Base-by-base conservation (phyloP, 257 asterid species). In the Haberlea rhodopensis region DNA sequence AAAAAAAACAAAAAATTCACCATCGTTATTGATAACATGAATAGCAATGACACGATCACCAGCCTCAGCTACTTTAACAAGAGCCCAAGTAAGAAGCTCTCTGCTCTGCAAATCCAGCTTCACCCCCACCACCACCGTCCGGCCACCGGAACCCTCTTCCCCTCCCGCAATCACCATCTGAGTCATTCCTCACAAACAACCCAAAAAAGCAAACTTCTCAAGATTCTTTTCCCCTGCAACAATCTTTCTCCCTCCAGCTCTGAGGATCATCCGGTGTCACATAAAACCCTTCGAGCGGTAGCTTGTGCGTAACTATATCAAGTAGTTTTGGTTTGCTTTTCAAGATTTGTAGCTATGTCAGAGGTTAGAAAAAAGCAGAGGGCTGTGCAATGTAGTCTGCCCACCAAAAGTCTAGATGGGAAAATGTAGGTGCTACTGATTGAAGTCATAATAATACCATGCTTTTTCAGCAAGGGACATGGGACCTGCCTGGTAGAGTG, bases 31-130 rank as follows among this genome's bases (percentile, higher is more conserved):
- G 57, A 90, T 88, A 58, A 94, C 96, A 70, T 94, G 97, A 74
- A 94, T 90, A 4, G 97, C 99, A 79, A 94, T 54, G 71, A 94
- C 94, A 21, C 73, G 86, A 83, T 94, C 97, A 71, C 99, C 99
- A 24, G 96, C 70, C 70, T 81, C 89, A 72, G 96, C 96, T 40
- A 90, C 88, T 66, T 94, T 94, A 25, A 94, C 97, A 43, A 94
- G 78, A 70, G 97, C 94, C 99, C 99, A 94, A 65, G 99, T 94
- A 51, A 94, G 90, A 69, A 94, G 70, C 67, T 94, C 97, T 55
- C 90, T 76, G 72, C 97, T 85, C 51, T 66, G 81, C 8, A 80
- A 69, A 78, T 90, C 95, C 57, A 94, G 67, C 80, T 90, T 94
- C 52, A 94, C 88, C 4, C 97, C 99, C 13, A 94, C 99, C 56